Percentiles rank a stretch among this genome's conserved stretches.
Conservation (phyloP, 2,329 filamentous ascomycete species). For the Colletotrichum lini region DNA sequence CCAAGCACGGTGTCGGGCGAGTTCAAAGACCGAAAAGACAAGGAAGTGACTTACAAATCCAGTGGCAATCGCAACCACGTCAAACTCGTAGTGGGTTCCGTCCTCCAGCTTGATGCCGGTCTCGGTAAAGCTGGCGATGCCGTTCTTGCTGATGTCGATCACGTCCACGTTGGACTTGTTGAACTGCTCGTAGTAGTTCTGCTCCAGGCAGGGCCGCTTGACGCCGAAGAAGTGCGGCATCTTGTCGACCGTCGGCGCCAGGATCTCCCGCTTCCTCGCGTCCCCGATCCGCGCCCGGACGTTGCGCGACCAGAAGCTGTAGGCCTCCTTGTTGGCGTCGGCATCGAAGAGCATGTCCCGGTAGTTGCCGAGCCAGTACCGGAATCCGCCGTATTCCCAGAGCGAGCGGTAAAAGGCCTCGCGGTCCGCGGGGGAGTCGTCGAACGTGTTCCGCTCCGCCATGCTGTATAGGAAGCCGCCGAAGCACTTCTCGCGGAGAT, state of each 20-base stretch:
- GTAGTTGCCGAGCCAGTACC: constrained; percentile 68
- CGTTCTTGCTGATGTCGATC: constrained; percentile 58
- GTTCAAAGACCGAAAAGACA: not conserved
- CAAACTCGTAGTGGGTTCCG: constrained; percentile 59
- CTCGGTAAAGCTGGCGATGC: constrained; percentile 57
- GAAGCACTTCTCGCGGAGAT: constrained; percentile 66
- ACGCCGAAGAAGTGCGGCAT: constrained; percentile 69
- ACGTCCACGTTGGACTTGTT: constrained; percentile 60
- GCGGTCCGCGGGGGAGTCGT: constrained; percentile 65
- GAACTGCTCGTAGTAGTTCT: constrained; percentile 63
- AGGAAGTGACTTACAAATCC: constrained; percentile 57
- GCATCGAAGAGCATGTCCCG: constrained; percentile 63
- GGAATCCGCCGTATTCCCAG: constrained; percentile 68
- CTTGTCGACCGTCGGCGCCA: constrained; percentile 61
- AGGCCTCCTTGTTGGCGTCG: constrained; percentile 66
- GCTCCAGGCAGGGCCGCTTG: constrained; percentile 63
- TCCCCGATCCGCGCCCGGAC: constrained; percentile 65
- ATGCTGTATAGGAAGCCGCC: constrained; percentile 71
- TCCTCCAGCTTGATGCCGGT: constrained; percentile 58
- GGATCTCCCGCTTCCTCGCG: constrained; percentile 61
- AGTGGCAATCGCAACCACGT: constrained; percentile 61
- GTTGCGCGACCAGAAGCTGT: constrained; percentile 70
- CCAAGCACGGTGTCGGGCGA: not conserved
- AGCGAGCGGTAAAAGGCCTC: constrained; percentile 63
- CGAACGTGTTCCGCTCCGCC: constrained; percentile 67